Percentiles rank a stretch among this genome's conserved stretches.
These are phyloP conservation scores for Naganishia friedmannii DNA, from an alignment of 768 basidiomycete species.

Conservation along the genomic window DNA sequence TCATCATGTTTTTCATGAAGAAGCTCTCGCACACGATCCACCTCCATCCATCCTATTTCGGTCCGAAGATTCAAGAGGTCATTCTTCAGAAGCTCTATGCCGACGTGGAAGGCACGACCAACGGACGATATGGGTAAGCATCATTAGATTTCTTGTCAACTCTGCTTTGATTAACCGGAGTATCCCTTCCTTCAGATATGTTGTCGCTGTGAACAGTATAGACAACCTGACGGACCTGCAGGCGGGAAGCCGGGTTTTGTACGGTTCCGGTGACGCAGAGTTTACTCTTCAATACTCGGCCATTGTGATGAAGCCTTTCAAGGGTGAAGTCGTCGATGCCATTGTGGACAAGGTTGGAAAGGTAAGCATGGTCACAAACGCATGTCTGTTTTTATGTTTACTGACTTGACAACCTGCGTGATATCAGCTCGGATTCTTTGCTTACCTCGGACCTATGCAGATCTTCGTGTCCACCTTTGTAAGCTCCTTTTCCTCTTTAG, in stretches of 20 bases:
- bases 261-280: constrained; percentile 90
- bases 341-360: constrained; percentile 93
- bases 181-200: constrained; percentile 41
- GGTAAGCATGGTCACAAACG: constrained; percentile 56
- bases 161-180: constrained; percentile 60
- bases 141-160: constrained; percentile 61
- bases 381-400: not conserved
- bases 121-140: constrained; percentile 75
- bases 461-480: constrained; percentile 97
- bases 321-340: constrained; percentile 96
- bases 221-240: constrained; percentile 77
- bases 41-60: constrained; percentile 96
- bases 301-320: constrained; percentile 99
- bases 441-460: constrained; percentile 86
- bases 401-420: not conserved
- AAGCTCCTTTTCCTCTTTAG: constrained; percentile 39
- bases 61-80: constrained; percentile 89
- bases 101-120: constrained; percentile 96
- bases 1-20: constrained; percentile 58
- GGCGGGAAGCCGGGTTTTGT: constrained; percentile 67
- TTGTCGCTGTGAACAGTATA: constrained; percentile 56
- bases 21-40: constrained; percentile 96
- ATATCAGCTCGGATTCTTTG: constrained; percentile 93
- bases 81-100: constrained; percentile 88
- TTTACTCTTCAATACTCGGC: constrained; percentile 92